Evolutionary conservation across 2,329 filamentous ascomycete genomes (phyloP).

Genomic region (Alternaria gansuensis): DNA sequence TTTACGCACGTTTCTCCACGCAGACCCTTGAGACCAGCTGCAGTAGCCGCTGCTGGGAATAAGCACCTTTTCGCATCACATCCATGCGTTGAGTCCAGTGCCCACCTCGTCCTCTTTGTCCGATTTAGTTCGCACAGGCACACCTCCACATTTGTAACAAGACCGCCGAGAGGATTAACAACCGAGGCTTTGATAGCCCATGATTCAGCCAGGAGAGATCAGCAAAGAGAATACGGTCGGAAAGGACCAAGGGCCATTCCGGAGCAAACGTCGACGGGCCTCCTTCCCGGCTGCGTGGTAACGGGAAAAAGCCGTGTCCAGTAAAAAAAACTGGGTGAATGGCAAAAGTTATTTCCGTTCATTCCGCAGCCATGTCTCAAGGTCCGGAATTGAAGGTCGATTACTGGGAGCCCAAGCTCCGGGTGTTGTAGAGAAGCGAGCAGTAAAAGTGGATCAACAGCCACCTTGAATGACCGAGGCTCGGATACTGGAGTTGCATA

Average conservation of each 20-base stretch:
- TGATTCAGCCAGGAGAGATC: constrained; percentile 22
- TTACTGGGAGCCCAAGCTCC: neutral
- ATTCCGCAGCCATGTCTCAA: constrained; percentile 17
- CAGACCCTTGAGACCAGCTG: constrained; percentile 17
- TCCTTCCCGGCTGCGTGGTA: constrained; percentile 38
- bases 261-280: constrained; percentile 34
- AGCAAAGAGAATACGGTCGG: constrained; percentile 23
- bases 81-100: constrained; percentile 9
- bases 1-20: constrained; percentile 16
- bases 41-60: constrained; percentile 15
- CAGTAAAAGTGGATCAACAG: constrained; percentile 12
- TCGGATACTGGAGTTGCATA: constrained; percentile 1
- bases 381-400: constrained; percentile 18
- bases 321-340: constrained; percentile 8
- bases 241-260: constrained; percentile 24
- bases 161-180: constrained; percentile 16
- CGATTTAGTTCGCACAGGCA: constrained; percentile 14
- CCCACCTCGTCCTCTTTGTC: constrained; percentile 6
- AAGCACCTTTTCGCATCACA: constrained; percentile 7
- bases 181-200: constrained; percentile 12
- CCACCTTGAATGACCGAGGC: constrained; percentile 15
- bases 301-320: constrained; percentile 19
- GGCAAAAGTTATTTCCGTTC: constrained; percentile 23
- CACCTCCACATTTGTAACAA: constrained; percentile 25
- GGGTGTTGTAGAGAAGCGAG: neutral